Conservation (phyloP, 2,329 filamentous ascomycete genomes). For the Paecilomyces formosus region DNA sequence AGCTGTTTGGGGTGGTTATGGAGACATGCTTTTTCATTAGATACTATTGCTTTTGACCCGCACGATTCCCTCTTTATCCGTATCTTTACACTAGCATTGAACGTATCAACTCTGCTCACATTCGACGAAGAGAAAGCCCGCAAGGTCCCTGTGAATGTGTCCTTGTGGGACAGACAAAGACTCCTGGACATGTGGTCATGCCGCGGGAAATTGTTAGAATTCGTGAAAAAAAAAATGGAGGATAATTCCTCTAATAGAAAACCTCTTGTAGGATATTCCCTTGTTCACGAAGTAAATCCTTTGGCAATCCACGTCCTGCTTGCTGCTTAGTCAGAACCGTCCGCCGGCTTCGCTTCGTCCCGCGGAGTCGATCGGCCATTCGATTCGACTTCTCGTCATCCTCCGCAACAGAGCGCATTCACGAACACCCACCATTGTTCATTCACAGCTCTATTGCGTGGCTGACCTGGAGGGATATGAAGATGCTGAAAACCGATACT, state of each 20-base stretch:
- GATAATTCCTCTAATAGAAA: not conserved
- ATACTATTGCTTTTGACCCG: not conserved
- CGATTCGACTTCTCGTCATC: conserved; percentile 1
- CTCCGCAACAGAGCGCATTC: conserved; percentile 1
- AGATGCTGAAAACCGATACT: conserved; percentile 24
- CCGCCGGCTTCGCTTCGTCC: not conserved
- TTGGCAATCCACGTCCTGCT: not conserved
- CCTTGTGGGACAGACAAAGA: not conserved
- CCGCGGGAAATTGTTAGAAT: not conserved
- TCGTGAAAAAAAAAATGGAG: not conserved
- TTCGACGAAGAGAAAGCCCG: not conserved
- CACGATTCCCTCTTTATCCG: not conserved
- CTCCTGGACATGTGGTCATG: not conserved
- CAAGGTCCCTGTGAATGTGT: not conserved
- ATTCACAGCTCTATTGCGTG: conserved; percentile 7
- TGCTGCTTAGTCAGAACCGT: not conserved
- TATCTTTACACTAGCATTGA: not conserved
- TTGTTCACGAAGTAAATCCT: not conserved
- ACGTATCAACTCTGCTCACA: not conserved
- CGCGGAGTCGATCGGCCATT: not conserved
- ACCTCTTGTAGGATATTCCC: not conserved
- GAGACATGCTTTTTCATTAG: not conserved
- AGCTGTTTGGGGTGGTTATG: not conserved
- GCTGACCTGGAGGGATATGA: conserved; percentile 13
- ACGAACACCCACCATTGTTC: conserved; percentile 1